Evolutionary conservation across 2,329 filamentous ascomycete species (phyloP).

Genomic region (Blastomyces percursus): DNA sequence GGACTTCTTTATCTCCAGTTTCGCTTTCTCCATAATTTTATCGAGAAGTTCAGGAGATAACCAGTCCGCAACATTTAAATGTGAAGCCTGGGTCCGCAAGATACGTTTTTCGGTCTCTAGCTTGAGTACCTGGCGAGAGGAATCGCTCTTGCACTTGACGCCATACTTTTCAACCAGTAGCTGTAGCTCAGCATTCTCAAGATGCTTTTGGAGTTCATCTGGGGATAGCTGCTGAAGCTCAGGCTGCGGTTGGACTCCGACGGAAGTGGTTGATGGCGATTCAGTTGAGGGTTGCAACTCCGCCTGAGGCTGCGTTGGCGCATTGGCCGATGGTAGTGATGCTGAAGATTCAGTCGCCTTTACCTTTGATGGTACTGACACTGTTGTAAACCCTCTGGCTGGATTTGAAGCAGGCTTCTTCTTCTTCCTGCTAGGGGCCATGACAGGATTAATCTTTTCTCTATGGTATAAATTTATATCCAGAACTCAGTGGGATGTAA

Average conservation of each 20-base stretch:
- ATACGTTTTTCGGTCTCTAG: conserved; percentile 78
- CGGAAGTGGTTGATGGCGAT: background rate
- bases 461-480: background rate
- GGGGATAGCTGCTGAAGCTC: conserved; percentile 45
- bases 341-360: conserved; percentile 40
- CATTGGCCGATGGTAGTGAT: background rate
- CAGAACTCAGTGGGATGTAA: background rate
- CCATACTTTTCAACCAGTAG: conserved; percentile 75
- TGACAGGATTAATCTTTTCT: background rate
- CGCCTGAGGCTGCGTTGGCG: conserved; percentile 18
- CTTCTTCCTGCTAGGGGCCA: conserved; percentile 40
- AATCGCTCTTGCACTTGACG: conserved; percentile 67
- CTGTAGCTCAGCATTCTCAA: conserved; percentile 86
- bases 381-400: conserved; percentile 85
- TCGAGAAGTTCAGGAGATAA: conserved; percentile 68
- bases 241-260: background rate
- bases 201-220: conserved; percentile 79
- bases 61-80: conserved; percentile 65
- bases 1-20: conserved; percentile 32
- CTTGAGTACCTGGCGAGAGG: conserved; percentile 61
- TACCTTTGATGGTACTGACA: conserved; percentile 74
- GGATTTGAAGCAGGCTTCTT: conserved; percentile 83
- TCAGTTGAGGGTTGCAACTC: conserved; percentile 14
- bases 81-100: conserved; percentile 65
- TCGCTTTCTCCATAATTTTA: conserved; percentile 56